Conservation (phyloP, 169 alveolate species). For the Babesia sp. region DNA sequence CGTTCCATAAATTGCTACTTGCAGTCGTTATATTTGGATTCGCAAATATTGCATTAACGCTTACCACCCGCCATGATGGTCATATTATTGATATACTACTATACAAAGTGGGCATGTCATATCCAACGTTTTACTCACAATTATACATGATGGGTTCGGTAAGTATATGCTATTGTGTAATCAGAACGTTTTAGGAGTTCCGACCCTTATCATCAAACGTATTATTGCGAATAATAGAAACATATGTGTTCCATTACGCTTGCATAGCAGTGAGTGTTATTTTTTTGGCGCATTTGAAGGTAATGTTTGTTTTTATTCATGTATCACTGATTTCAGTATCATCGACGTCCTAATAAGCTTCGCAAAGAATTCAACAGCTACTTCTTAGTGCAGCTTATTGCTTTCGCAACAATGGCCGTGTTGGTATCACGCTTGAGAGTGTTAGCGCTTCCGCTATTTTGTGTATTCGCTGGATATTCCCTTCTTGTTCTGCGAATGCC, state of each 20-base stretch:
- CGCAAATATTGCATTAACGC: neutral
- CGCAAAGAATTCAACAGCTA: constrained; percentile 5
- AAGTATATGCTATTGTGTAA: neutral
- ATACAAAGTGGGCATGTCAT: constrained; percentile 25
- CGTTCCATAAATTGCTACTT: constrained; percentile 8
- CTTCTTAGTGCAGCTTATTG: neutral
- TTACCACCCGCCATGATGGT: constrained; percentile 28
- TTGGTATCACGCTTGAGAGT: constrained; percentile 45
- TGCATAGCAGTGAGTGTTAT: neutral
- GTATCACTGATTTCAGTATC: neutral
- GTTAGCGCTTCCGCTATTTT: constrained; percentile 46
- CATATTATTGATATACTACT: constrained; percentile 40
- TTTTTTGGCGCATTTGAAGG: neutral
- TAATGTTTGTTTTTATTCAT: neutral
- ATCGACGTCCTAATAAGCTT: neutral
- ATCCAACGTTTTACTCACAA: constrained; percentile 42
- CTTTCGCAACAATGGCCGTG: constrained; percentile 3
- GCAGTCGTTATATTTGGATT: constrained; percentile 2
- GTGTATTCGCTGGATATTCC: constrained; percentile 24
- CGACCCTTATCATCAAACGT: constrained; percentile 4
- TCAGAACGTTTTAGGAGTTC: constrained; percentile 27
- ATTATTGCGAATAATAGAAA: neutral
- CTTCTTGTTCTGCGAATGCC: constrained; percentile 12
- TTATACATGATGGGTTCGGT: constrained; percentile 51
- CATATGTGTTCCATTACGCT: constrained; percentile 22